Conservation (phyloP, 257 asterid genomes). For the Henckelia pumila region DNA sequence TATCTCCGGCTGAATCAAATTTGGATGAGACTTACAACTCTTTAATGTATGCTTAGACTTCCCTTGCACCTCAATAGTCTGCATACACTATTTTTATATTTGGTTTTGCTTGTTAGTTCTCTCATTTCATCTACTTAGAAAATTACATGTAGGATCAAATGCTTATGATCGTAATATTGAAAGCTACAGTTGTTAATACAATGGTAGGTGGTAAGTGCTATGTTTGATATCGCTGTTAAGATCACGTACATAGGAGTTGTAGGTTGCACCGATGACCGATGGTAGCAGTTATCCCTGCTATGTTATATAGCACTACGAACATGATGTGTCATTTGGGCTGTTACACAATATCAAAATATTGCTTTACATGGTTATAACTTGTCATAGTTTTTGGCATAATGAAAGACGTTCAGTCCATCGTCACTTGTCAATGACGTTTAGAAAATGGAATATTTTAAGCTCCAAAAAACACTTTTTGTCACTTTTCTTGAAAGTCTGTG, state of each 20-base stretch:
- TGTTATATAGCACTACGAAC: too few relatives aligned
- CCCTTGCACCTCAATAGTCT: not conserved
- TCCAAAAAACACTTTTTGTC: not conserved
- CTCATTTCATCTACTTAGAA: not conserved
- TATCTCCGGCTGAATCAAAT: slow-evolving; percentile 93
- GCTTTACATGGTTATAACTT: too few relatives aligned
- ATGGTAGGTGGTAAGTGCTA: not conserved
- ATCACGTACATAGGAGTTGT: not conserved
- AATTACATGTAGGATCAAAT: not conserved
- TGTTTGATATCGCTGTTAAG: not conserved
- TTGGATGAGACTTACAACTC: slow-evolving; percentile 95
- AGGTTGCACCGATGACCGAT: too few relatives aligned
- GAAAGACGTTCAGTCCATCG: not conserved
- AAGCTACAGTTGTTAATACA: not conserved
- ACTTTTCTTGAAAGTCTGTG: not conserved
- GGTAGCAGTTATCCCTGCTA: too few relatives aligned
- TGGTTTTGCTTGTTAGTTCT: not conserved
- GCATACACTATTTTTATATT: not conserved
- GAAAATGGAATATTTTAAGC: not conserved
- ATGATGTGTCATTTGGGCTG: too few relatives aligned
- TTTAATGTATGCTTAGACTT: slow-evolving; percentile 48
- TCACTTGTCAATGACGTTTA: not conserved
- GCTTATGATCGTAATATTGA: not conserved
- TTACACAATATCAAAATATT: too few relatives aligned
- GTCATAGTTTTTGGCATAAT: too few relatives aligned